Percentiles rank a stretch among this genome's conserved stretches.
Conservation (phyloP, 192 early-diverging fungal species). For the Chytriomyces confervae region DNA sequence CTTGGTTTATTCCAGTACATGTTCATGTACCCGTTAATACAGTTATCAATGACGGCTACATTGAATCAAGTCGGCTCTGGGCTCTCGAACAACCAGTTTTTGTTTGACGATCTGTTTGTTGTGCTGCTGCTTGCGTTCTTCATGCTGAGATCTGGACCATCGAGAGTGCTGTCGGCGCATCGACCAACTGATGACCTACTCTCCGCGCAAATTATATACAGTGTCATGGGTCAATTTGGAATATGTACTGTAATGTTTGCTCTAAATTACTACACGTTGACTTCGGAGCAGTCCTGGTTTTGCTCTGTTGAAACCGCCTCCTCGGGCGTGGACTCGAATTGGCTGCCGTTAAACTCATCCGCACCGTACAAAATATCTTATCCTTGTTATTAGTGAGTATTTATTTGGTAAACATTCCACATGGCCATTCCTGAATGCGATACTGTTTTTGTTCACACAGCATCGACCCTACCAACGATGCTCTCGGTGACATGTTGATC, state of each 20-base stretch:
- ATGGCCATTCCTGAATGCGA: neutral
- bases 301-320: slow-evolving; percentile 43
- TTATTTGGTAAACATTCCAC: neutral
- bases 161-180: slow-evolving; percentile 19
- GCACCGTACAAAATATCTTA: slow-evolving; percentile 36
- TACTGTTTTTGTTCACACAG: slow-evolving; percentile 26
- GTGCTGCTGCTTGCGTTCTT: slow-evolving; percentile 49
- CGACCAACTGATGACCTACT: slow-evolving; percentile 56
- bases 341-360: slow-evolving; percentile 35
- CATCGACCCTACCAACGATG: slow-evolving; percentile 37
- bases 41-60: slow-evolving; percentile 50
- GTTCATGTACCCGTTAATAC: slow-evolving; percentile 59
- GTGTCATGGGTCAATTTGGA: slow-evolving; percentile 51
- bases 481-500: slow-evolving; percentile 22
- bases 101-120: slow-evolving; percentile 58
- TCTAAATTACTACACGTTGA: slow-evolving; percentile 27
- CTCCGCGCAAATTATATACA: slow-evolving; percentile 40
- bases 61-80: slow-evolving; percentile 45
- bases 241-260: slow-evolving; percentile 46
- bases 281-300: slow-evolving; percentile 44
- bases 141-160: slow-evolving; percentile 47
- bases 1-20: slow-evolving; percentile 45
- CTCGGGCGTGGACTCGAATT: slow-evolving; percentile 36
- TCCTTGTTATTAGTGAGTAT: slow-evolving; percentile 53
- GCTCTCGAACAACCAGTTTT: slow-evolving; percentile 59